Conservation (phyloP, 345 rosid genomes). For the Rhodamnia rubescens region DNA sequence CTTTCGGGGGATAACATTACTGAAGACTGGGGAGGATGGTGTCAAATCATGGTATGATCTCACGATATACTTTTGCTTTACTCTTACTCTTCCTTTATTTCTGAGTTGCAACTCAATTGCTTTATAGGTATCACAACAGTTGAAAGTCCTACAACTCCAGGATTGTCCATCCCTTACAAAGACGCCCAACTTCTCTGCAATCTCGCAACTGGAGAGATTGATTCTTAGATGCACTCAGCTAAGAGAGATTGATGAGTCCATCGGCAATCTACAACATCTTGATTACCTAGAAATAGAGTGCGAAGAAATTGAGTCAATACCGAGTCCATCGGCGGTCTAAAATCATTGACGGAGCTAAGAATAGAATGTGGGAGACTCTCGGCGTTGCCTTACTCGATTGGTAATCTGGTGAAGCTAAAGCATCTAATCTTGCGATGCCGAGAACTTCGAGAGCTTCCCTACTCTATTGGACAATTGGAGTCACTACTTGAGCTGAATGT, state of each 20-base stretch:
- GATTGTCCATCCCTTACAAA: background rate
- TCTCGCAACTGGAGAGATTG: background rate
- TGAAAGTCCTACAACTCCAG: background rate
- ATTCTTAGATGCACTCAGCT: background rate
- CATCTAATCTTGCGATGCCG: accelerated
- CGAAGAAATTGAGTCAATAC: background rate
- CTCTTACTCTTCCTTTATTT: background rate
- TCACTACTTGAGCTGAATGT: background rate
- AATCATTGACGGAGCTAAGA: background rate
- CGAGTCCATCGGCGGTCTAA: background rate
- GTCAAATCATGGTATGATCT: background rate
- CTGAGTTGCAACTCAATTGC: background rate
- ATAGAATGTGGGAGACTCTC: accelerated
- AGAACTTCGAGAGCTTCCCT: background rate
- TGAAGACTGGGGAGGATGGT: background rate
- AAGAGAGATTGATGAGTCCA: background rate
- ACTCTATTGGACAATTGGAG: background rate
- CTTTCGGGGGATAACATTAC: background rate
- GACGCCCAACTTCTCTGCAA: accelerated
- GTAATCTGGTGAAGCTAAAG: background rate
- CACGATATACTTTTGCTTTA: background rate
- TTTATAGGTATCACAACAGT: background rate
- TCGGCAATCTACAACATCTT: background rate
- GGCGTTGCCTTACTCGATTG: background rate
- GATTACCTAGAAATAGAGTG: background rate